Evolutionary conservation across 2,329 filamentous ascomycete genomes (phyloP).

Genomic region (Ophiostoma piceae): DNA sequence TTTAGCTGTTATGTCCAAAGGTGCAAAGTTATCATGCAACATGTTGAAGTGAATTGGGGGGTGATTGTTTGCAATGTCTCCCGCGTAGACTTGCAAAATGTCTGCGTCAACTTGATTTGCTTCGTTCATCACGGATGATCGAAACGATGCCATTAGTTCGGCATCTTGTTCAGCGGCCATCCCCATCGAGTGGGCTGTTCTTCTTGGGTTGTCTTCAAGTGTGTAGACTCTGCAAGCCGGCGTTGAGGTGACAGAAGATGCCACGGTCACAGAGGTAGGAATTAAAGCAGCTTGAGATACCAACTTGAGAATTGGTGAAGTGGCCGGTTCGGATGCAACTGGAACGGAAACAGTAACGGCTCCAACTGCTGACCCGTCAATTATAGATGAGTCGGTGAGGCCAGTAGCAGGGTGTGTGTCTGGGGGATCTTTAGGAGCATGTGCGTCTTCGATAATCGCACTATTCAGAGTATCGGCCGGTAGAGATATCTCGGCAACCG

Average conservation of each 20-base stretch:
- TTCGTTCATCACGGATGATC: slow-evolving; percentile 44
- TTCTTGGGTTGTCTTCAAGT: slow-evolving; percentile 37
- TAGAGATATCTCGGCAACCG: not conserved
- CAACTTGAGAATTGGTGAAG: not conserved
- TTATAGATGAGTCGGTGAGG: not conserved
- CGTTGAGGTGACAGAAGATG: not conserved
- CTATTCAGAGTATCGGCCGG: not conserved
- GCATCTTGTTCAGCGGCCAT: slow-evolving; percentile 44
- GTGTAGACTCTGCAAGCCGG: not conserved
- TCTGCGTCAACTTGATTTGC: slow-evolving; percentile 40
- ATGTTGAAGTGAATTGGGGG: slow-evolving; percentile 45
- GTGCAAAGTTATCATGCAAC: slow-evolving; percentile 42
- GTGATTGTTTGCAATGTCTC: slow-evolving; percentile 32
- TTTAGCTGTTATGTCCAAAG: slow-evolving; percentile 38
- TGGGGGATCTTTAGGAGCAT: not conserved
- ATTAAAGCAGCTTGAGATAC: not conserved
- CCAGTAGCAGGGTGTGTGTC: not conserved
- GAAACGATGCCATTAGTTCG: slow-evolving; percentile 43
- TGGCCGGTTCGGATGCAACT: not conserved
- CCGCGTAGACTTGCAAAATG: slow-evolving; percentile 20
- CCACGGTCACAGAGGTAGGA: not conserved
- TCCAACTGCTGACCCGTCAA: not conserved
- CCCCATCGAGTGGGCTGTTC: slow-evolving; percentile 44
- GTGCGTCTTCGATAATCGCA: not conserved
- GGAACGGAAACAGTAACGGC: not conserved